Percentiles rank a stretch among this genome's conserved stretches.
Evolutionary conservation across 192 early-diverging fungal genomes (phyloP).

Genomic region (Backusella luteola): DNA sequence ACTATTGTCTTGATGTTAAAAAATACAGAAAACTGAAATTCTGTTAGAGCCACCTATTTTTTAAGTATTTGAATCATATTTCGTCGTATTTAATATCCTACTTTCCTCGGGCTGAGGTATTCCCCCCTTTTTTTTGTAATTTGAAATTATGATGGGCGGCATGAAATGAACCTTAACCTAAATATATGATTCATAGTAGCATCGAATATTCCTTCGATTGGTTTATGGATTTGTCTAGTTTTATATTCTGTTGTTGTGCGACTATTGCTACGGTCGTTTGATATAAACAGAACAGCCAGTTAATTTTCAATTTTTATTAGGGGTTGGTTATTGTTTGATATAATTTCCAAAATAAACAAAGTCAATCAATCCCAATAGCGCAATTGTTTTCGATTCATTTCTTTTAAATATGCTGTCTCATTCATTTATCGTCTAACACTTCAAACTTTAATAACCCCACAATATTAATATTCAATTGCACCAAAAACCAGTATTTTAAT

Average conservation of each 20-base stretch:
- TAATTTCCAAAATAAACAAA: neutral
- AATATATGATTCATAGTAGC: neutral
- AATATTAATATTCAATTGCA: neutral
- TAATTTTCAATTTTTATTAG: neutral
- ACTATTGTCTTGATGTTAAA: neutral
- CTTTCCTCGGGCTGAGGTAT: neutral
- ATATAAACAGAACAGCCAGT: neutral
- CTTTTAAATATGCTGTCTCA: neutral
- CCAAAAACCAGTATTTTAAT: neutral
- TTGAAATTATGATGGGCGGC: neutral
- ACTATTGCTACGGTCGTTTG: neutral
- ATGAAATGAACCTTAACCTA: neutral
- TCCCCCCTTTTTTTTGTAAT: neutral
- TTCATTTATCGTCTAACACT: neutral
- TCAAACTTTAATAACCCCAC: neutral
- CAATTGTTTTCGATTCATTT: neutral
- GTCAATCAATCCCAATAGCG: neutral
- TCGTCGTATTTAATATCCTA: neutral
- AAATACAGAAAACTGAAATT: neutral
- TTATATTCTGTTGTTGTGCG: neutral
- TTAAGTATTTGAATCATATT: neutral
- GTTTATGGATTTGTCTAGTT: neutral
- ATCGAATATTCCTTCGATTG: neutral
- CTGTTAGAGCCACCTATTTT: neutral
- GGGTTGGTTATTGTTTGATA: neutral